Conservation (phyloP, 1,139 yeast species). For the Hansenula anomala region DNA sequence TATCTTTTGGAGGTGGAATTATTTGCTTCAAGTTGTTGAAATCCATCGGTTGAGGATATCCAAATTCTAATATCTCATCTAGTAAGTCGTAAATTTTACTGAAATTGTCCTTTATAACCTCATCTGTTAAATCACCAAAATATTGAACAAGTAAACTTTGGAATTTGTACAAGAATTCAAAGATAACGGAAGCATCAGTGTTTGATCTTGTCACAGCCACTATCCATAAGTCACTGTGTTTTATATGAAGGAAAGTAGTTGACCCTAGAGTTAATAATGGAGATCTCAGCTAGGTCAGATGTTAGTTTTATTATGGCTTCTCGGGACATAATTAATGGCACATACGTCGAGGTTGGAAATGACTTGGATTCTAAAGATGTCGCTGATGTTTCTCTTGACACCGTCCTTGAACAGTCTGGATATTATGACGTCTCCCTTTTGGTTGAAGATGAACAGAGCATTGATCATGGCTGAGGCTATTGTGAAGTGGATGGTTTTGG, state of each 20-base stretch:
- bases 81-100: constrained; percentile 67
- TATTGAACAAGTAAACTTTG: constrained; percentile 37
- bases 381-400: constrained; percentile 69
- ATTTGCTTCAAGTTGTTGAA: constrained; percentile 36
- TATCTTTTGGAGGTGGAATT: constrained; percentile 17
- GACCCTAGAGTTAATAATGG: constrained; percentile 91
- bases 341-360: constrained; percentile 52
- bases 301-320: constrained; percentile 9
- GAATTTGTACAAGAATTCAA: constrained; percentile 72
- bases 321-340: neutral
- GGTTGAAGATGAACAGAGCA: constrained; percentile 72
- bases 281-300: constrained; percentile 40
- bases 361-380: constrained; percentile 87
- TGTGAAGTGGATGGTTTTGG: no score
- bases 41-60: constrained; percentile 76
- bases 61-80: constrained; percentile 77
- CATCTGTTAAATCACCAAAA: constrained; percentile 35
- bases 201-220: constrained; percentile 88
- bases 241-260: constrained; percentile 81
- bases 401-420: constrained; percentile 72
- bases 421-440: constrained; percentile 81
- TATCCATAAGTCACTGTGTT: constrained; percentile 66
- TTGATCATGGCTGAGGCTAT: constrained; percentile 48
- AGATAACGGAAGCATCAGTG: constrained; percentile 74
- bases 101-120: constrained; percentile 54